Evolutionary conservation across 2,329 filamentous ascomycete species (phyloP), one percentile per base, ranked within the genome.

Genomic region (Hymenoscyphus repandus): DNA sequence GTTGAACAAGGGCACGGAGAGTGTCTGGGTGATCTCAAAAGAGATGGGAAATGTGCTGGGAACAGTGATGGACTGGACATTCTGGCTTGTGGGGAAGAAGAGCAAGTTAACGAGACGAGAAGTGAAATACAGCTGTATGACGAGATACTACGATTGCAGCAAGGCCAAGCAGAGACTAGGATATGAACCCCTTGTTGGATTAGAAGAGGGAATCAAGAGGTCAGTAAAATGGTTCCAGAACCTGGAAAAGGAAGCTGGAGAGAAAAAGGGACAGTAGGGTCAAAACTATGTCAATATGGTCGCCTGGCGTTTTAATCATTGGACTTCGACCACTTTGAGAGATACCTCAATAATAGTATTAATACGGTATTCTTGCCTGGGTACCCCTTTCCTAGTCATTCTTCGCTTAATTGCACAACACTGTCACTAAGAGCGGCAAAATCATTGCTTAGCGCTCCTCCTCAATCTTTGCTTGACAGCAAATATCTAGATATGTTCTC

Each of bases 121-220:
- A 47, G 64, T 87, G 54, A 72, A 78, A 58, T 88, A 85, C 67
- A 82, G 80, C 64, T 83, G 79, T 66, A 87, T 90, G 83, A 86
- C 82, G 51, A 76, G 87, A 51, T 91, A 90, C 70, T 90, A 87
- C 69, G 82, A 83, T 70, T 89, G 90, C 65, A 72, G 74, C 52
- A 91, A 91, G 77, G 87, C 87, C 50, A 86, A 82, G 74, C 73
- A 67, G 60, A 74, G 86, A 58, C 70, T 91, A 49, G 83, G 83
- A 2, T 91, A 91, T 69, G 67, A 70, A 66, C 86, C 87, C 2
- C 69, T 88, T 48, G 82, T 87, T 47, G 72, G 74, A 38, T 69
- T 90, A 51, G 76, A 83, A 55, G 84, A 89, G 58, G 87, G 85
- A 4, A 83, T 66, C 38, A 53, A 60, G 46, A 62, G 51, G 45